Evolutionary conservation across 2,329 filamentous ascomycete species (phyloP).

Genomic region (Podosphaera xanthii): DNA sequence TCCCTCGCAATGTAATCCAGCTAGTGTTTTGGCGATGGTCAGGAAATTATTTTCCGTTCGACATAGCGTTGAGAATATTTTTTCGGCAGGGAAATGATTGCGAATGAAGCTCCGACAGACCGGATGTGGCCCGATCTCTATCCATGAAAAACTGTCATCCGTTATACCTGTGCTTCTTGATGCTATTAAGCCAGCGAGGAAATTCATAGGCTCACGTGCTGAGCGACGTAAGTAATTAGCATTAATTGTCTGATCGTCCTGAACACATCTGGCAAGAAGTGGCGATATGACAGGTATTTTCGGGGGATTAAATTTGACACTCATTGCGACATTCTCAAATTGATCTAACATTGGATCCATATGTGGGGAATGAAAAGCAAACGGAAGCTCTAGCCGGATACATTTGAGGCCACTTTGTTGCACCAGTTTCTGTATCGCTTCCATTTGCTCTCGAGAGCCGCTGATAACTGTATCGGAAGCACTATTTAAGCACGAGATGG

Average conservation of each 20-base stretch:
- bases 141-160: conserved; percentile 30
- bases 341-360: conserved; percentile 38
- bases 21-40: conserved; percentile 34
- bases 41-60: conserved; percentile 40
- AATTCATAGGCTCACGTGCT: conserved; percentile 41
- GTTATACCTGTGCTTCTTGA: conserved; percentile 18
- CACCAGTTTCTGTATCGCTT: conserved; percentile 25
- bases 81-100: not conserved
- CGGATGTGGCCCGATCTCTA: conserved; percentile 55
- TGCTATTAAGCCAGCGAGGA: conserved; percentile 35
- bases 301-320: conserved; percentile 16
- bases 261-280: conserved; percentile 24
- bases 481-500: conserved; percentile 50
- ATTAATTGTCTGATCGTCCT: conserved; percentile 24
- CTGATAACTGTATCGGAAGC: conserved; percentile 55
- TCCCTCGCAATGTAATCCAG: conserved; percentile 36
- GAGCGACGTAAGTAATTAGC: conserved; percentile 32
- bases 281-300: conserved; percentile 42
- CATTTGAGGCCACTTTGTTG: conserved; percentile 31
- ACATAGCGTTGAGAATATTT: conserved; percentile 30
- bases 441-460: conserved; percentile 29
- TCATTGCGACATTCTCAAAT: conserved; percentile 30
- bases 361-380: conserved; percentile 43
- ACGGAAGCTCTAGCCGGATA: conserved; percentile 39
- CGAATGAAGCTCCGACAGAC: conserved; percentile 23